Conservation (phyloP, 768 basidiomycete genomes). For the Boletus reticulatus region DNA sequence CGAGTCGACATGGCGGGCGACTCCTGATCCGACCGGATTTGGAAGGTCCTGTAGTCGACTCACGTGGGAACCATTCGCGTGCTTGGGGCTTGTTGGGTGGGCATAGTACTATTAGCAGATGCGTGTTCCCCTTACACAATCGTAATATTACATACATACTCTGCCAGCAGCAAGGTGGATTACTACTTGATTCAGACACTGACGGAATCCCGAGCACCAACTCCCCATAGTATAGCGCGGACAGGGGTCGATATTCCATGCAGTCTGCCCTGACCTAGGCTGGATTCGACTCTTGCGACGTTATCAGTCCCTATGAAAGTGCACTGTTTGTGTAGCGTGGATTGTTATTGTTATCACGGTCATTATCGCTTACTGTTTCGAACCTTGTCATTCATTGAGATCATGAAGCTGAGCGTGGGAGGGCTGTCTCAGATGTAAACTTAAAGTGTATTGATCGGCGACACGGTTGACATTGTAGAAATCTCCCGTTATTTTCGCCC, state of each 20-base stretch:
- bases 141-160: too few species aligned
- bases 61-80: constrained; percentile 15
- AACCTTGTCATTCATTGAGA: background rate
- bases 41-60: constrained; percentile 30
- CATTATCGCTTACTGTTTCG: background rate
- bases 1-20: constrained; percentile 20
- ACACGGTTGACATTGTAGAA: too few species aligned
- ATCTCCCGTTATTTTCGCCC: constrained; percentile 25
- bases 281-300: too few species aligned
- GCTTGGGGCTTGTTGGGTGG: background rate
- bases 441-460: background rate
- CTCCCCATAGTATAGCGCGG: background rate
- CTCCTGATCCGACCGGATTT: constrained; percentile 22
- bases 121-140: too few species aligned
- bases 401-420: constrained; percentile 4
- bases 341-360: background rate
- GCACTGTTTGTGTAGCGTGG: background rate
- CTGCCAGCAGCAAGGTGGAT: too few species aligned
- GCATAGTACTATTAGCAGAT: too few species aligned
- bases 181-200: background rate
- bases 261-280: too few species aligned
- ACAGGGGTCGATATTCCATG: background rate
- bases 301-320: too few species aligned
- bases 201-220: background rate
- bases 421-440: background rate